Evolutionary conservation across 129 eudicot genomes (phyloP).

Genomic region (Flaveria brownii): DNA sequence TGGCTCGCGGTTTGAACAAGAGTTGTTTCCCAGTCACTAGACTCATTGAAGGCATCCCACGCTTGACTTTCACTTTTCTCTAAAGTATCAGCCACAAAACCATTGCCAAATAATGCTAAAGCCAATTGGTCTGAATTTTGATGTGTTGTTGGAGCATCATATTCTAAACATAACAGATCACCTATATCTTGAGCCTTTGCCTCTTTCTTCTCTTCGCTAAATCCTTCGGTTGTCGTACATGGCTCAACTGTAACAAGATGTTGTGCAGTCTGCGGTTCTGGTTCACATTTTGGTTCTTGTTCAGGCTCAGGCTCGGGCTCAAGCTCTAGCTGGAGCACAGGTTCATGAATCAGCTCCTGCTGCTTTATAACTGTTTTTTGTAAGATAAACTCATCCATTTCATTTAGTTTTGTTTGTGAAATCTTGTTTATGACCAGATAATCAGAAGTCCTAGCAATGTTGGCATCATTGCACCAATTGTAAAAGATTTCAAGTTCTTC

Average conservation of each 20-base stretch:
- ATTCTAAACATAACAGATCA: constrained; percentile 54
- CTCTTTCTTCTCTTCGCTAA: constrained; percentile 26
- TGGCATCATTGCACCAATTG: constrained; percentile 44
- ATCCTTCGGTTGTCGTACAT: constrained; percentile 52
- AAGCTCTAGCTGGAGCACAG: constrained; percentile 21
- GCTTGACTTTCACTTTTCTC: constrained; percentile 22
- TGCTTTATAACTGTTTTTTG: constrained; percentile 41
- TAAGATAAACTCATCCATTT: constrained; percentile 59
- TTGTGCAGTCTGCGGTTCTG: background rate
- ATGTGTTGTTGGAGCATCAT: constrained; percentile 46
- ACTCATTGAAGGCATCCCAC: constrained; percentile 71
- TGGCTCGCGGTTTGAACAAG: constrained; percentile 63
- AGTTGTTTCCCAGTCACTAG: constrained; percentile 64
- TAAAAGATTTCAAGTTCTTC: constrained; percentile 67
- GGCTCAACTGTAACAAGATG: constrained; percentile 52
- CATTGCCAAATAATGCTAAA: constrained; percentile 55
- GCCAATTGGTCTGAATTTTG: constrained; percentile 49
- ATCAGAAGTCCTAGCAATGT: constrained; percentile 62
- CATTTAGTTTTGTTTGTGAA: constrained; percentile 53
- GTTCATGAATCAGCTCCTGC: constrained; percentile 15
- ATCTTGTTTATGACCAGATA: constrained; percentile 64
- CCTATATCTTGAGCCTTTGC: constrained; percentile 42
- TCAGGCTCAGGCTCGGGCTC: constrained; percentile 14
- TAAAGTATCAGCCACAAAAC: constrained; percentile 26
- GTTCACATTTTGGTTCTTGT: background rate